Percentiles rank a stretch among this genome's conserved stretches.
Conservation (phyloP, 1,139 yeast species). For the Pichia inconspicua region DNA sequence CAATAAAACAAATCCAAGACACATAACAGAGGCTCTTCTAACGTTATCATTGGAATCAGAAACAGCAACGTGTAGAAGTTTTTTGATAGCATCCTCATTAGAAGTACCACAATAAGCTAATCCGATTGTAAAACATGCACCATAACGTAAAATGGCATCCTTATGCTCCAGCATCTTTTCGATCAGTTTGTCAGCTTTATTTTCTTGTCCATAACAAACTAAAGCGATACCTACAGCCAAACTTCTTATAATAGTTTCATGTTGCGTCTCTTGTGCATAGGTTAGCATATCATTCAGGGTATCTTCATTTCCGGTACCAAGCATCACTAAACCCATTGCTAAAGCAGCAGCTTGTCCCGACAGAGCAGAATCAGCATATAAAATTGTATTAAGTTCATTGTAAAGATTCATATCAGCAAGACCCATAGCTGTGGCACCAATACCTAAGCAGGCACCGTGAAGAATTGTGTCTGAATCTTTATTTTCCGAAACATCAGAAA, state of each 20-base stretch:
- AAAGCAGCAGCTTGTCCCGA: conserved; percentile 97
- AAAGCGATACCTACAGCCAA: conserved; percentile 85
- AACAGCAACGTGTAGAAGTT: conserved; percentile 85
- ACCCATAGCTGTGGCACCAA: conserved; percentile 97
- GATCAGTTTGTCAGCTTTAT: conserved; percentile 67
- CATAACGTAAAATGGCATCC: conserved; percentile 82
- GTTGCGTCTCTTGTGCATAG: conserved; percentile 93
- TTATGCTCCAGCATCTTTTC: conserved; percentile 64
- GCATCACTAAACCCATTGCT: conserved; percentile 93
- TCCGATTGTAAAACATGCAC: conserved; percentile 92
- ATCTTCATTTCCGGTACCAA: conserved; percentile 77
- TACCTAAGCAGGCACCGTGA: conserved; percentile 94
- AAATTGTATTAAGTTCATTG: conserved; percentile 75
- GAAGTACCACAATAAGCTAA: conserved; percentile 97
- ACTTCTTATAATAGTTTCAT: conserved; percentile 90
- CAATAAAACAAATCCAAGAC: conserved; percentile 85
- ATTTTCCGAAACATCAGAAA: conserved; percentile 30
- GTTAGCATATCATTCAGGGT: conserved; percentile 79
- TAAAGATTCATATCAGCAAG: conserved; percentile 66
- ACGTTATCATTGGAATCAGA: conserved; percentile 96
- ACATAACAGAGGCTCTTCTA: conserved; percentile 90
- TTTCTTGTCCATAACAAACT: conserved; percentile 80
- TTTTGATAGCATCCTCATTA: conserved; percentile 76
- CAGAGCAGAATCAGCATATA: conserved; percentile 85
- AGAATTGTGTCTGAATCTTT: conserved; percentile 79